A percentile compares a stretch with the other conserved stretches of the same genome.
Evolutionary conservation across 1,139 yeast genomes (phyloP).

Genomic region (Debaryomycetaceae sp.): DNA sequence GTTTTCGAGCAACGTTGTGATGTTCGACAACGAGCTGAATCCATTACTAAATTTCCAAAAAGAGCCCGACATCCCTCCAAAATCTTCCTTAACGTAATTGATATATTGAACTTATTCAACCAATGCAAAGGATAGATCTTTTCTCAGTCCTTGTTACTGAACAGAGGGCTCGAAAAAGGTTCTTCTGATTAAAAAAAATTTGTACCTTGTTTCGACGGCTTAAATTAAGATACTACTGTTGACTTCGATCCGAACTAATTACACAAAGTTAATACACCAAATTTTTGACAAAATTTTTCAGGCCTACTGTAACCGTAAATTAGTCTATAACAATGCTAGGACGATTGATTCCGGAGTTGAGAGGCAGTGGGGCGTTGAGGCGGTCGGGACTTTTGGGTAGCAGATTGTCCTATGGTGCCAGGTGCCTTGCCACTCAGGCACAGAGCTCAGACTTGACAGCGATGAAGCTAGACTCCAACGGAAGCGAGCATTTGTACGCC

Average conservation of each 20-base stretch:
- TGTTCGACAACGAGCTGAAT: slow-evolving; percentile 70
- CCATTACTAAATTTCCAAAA: slow-evolving; percentile 93
- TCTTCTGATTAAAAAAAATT: not conserved
- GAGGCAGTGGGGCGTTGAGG: not conserved
- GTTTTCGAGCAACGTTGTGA: slow-evolving; percentile 67
- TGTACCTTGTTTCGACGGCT: not conserved
- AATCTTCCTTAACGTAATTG: slow-evolving; percentile 1
- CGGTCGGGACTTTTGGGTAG: not conserved
- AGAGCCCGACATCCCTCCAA: slow-evolving; percentile 59
- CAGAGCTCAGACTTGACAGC: slow-evolving; percentile 26
- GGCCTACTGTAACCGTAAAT: not conserved
- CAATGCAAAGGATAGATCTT: not conserved
- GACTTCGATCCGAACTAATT: not conserved
- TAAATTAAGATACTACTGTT: not conserved
- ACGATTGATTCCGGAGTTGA: not conserved
- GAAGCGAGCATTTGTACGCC: slow-evolving; percentile 62
- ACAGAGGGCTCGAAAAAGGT: slow-evolving; percentile 3
- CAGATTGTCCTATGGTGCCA: not conserved
- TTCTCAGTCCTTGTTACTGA: not conserved
- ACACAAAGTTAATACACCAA: not conserved
- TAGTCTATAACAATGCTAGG: not conserved
- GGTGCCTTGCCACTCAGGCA: not conserved
- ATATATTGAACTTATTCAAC: not conserved
- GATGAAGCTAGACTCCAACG: slow-evolving; percentile 60
- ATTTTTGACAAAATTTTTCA: not conserved